Evolutionary conservation across 768 basidiomycete species (phyloP).

Genomic region (Kwoniella europaea): DNA sequence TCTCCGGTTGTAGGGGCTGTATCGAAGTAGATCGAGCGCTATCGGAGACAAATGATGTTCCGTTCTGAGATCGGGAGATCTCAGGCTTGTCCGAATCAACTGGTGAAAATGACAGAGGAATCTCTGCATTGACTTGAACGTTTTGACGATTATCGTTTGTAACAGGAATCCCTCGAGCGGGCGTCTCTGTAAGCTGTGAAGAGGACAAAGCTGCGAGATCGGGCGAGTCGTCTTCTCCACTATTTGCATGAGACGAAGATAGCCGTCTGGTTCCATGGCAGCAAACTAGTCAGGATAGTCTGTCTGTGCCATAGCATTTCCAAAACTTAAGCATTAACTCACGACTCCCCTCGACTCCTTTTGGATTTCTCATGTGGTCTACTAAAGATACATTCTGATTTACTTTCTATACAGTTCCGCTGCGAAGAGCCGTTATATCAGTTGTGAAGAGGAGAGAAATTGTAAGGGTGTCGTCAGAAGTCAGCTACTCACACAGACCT

Average conservation of each 20-base stretch:
- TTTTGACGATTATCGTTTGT: neutral
- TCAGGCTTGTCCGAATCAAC: neutral
- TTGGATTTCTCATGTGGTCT: constrained; percentile 12
- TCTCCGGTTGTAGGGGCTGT: neutral
- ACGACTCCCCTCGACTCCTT: constrained; percentile 22
- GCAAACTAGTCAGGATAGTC: neutral
- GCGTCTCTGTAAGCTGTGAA: neutral
- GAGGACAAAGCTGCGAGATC: neutral
- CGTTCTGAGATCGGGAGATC: neutral
- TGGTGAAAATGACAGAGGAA: neutral
- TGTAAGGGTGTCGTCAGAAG: neutral
- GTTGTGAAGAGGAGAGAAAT: neutral
- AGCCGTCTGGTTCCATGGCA: neutral
- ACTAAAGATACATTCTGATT: constrained; percentile 16
- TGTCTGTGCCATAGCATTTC: neutral
- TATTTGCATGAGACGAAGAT: neutral
- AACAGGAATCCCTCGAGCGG: neutral
- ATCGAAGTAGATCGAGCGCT: neutral
- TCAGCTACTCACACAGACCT: constrained; percentile 14
- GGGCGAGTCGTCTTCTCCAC: constrained; percentile 6
- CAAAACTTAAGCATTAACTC: neutral
- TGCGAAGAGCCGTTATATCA: neutral
- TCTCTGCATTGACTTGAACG: neutral
- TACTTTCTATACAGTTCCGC: constrained; percentile 26
- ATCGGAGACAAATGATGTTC: neutral